Evolutionary conservation across 257 asterid genomes (phyloP), one percentile per base, ranked within the genome.

Genomic region (Gynochthodes officinalis): DNA sequence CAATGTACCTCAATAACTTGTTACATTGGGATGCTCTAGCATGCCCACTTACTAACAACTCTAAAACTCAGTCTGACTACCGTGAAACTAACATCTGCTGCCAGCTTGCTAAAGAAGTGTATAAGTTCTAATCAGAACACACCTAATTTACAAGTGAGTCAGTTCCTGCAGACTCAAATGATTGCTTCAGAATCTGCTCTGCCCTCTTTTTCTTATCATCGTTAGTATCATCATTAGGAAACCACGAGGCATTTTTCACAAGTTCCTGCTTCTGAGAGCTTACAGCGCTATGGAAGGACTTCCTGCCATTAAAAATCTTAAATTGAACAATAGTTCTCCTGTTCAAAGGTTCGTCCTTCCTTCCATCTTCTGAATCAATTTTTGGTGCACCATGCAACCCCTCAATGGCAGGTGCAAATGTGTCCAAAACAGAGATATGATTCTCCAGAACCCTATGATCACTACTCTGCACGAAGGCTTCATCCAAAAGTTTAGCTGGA

Each of bases 131-230:
- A 71, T 44, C 23, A 39, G 76, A 76, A 80, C 83, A 82, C 64
- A 54, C 84, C 86, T 80, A 86, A 79, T 75, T 85, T 88, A 91
- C 92, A 89, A 82, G 48, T 76, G 76, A 82, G 83, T 72, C 74
- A 71, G 76, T 48, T 83, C 84, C 66, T 76, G 77, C 16, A 73
- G 71, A 76, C 73, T 84, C 87, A 19, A 69, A 73, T 73, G 82
- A 73, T 72, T 78, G 73, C 79, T 60, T 72, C 61, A 78, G 85
- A 76, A 83, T 81, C 71, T 73, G 77, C 68, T 84, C 89, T 19
- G 71, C 76, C 72, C 62, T 75, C 77, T 74, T 75, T 70, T 81
- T 81, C 84, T 70, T 79, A 54, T 75, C 84, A 23, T 80, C 85
- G 63, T 79, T 79, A 52, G 74, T 78, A 44, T 73, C 83, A 68